Conservation (phyloP, 2,329 filamentous ascomycete genomes). For the Periconia sp. region DNA sequence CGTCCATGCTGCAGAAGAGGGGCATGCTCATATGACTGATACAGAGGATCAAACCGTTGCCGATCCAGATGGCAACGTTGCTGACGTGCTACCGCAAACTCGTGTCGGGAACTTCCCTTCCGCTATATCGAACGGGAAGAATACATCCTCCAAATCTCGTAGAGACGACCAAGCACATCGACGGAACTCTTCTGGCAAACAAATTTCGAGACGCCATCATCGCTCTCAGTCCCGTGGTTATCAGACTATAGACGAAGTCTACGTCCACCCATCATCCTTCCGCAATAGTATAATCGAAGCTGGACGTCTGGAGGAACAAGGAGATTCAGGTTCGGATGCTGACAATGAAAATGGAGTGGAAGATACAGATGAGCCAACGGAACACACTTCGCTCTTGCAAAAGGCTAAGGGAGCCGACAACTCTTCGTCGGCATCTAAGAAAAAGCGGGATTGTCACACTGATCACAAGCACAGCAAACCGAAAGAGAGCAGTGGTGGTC, state of each 20-base stretch:
- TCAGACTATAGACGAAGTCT: conserved; percentile 67
- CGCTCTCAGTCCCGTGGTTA: conserved; percentile 59
- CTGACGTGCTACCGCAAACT: conserved; percentile 65
- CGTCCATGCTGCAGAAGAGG: conserved; percentile 53
- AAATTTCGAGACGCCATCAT: conserved; percentile 57
- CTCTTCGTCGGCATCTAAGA: conserved; percentile 23
- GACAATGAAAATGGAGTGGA: conserved; percentile 55
- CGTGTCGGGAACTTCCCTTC: conserved; percentile 56
- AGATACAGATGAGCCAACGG: conserved; percentile 45
- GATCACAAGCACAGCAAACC: conserved; percentile 82
- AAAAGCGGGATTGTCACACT: conserved; percentile 53
- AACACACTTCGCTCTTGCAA: conserved; percentile 39
- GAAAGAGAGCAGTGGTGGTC: conserved; percentile 61
- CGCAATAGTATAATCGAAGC: conserved; percentile 89
- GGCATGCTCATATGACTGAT: conserved; percentile 52
- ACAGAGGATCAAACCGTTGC: conserved; percentile 48
- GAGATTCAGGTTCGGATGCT: conserved; percentile 56
- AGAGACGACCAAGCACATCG: conserved; percentile 15
- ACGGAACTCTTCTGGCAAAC: conserved; percentile 34
- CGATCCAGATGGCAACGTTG: conserved; percentile 61
- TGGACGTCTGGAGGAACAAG: conserved; percentile 62
- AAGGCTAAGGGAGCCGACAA: conserved; percentile 30
- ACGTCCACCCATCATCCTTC: conserved; percentile 87
- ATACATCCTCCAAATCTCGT: conserved; percentile 14
- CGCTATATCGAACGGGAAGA: conserved; percentile 22